A percentile compares a stretch with the other conserved stretches of the same genome.
Evolutionary conservation across 2,329 filamentous ascomycete species (phyloP).

Genomic region (Calycina herbarum): DNA sequence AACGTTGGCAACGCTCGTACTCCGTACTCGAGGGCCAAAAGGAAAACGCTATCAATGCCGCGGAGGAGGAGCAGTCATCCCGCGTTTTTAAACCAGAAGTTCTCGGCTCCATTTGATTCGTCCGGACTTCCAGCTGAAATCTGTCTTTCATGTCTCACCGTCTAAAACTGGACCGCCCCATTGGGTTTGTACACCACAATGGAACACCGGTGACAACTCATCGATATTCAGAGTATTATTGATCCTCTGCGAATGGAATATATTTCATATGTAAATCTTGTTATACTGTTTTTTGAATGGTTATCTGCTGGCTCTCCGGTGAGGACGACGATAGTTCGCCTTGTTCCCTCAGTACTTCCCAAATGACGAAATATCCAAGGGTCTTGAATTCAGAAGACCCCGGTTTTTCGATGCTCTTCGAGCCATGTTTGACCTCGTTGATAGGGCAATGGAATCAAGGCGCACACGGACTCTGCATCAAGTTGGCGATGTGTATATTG

Average conservation of each 20-base stretch:
- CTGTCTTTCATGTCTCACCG: background rate
- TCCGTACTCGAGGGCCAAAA: background rate
- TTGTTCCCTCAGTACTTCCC: background rate
- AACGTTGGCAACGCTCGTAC: background rate
- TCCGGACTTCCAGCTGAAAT: slow-evolving; percentile 6
- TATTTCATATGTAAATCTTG: too few relatives aligned
- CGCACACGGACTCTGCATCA: background rate
- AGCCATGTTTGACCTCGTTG: background rate
- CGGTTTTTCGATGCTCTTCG: background rate
- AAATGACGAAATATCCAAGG: background rate
- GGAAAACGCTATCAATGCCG: background rate
- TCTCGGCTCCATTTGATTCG: background rate
- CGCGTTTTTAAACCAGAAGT: background rate
- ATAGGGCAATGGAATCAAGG: background rate
- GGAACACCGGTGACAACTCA: background rate
- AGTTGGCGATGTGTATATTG: background rate
- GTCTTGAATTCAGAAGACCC: background rate
- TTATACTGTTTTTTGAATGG: too few relatives aligned
- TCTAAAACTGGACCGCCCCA: background rate
- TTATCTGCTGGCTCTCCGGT: background rate
- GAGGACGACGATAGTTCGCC: background rate
- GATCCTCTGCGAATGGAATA: too few relatives aligned
- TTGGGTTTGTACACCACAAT: background rate
- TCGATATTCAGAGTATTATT: background rate
- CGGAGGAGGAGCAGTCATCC: background rate